Percentiles rank a stretch among this genome's conserved stretches.
These are phyloP conservation scores for Globisporangium barbulae DNA, from an alignment of 352 stramenopile species.

Conservation along the genomic window DNA sequence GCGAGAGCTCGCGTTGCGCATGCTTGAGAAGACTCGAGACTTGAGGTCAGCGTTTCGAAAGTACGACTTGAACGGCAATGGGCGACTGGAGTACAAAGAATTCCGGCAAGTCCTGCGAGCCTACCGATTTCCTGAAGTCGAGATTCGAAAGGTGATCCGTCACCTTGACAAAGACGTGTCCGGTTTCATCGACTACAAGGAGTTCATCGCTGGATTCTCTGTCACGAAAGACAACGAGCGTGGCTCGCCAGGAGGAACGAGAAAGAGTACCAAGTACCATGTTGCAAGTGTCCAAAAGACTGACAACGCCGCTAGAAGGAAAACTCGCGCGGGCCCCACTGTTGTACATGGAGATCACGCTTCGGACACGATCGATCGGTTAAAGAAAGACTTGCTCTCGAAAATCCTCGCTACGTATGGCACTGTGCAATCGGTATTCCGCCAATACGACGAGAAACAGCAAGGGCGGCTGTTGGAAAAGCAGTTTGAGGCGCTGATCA, in stretches of 20 bases:
- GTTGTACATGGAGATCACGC: background rate
- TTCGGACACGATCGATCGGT: slow-evolving; percentile 21
- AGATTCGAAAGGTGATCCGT: slow-evolving; percentile 73
- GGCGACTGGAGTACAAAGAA: slow-evolving; percentile 63
- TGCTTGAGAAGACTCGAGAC: slow-evolving; percentile 52
- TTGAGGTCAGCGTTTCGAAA: slow-evolving; percentile 57
- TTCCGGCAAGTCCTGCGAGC: slow-evolving; percentile 61
- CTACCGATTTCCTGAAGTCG: slow-evolving; percentile 54
- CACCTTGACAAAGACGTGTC: slow-evolving; percentile 63
- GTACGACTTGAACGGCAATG: slow-evolving; percentile 68
- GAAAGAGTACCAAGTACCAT: slow-evolving; percentile 20
- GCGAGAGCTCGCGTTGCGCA: slow-evolving; percentile 49
- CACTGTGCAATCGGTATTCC: slow-evolving; percentile 50
- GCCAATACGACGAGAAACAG: slow-evolving; percentile 43
- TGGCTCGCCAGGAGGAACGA: slow-evolving; percentile 6
- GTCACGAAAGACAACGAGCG: slow-evolving; percentile 25
- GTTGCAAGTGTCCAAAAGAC: slow-evolving; percentile 14
- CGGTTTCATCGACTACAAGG: slow-evolving; percentile 71
- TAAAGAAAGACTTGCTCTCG: slow-evolving; percentile 47
- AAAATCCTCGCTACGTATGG: slow-evolving; percentile 37
- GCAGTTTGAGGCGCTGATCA: slow-evolving; percentile 47
- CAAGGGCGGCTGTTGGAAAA: slow-evolving; percentile 30
- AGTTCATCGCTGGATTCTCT: slow-evolving; percentile 55
- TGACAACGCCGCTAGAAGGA: slow-evolving; percentile 10
- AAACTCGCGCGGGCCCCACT: slow-evolving; percentile 2